Percentiles rank a stretch among this genome's conserved stretches.
phyloP scores from a whole-genome alignment of 2,329 filamentous ascomycete genomes.

The Ceratocystis cubensis region DNA sequence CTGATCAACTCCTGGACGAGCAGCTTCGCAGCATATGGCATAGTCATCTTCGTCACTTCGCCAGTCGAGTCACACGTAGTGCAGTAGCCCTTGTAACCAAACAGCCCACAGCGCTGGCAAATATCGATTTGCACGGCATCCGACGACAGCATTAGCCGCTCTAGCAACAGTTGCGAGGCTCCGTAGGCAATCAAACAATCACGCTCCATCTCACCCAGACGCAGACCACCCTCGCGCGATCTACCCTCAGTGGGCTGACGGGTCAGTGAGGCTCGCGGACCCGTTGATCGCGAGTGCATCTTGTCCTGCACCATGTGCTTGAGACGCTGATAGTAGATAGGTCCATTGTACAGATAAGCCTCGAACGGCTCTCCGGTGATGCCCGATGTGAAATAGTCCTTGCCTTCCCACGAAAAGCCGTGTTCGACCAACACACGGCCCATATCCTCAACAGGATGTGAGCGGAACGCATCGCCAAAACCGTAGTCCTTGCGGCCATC shows the following conservation, averaged over 20 bases:
- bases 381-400: slow-evolving; percentile 89
- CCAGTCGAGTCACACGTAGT: slow-evolving; percentile 79
- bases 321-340: slow-evolving; percentile 98
- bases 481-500: slow-evolving; percentile 81
- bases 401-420: slow-evolving; percentile 93
- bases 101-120: slow-evolving; percentile 85
- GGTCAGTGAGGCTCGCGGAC: slow-evolving; percentile 81
- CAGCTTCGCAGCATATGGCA: slow-evolving; percentile 95
- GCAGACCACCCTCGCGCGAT: slow-evolving; percentile 79
- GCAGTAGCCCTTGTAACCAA: slow-evolving; percentile 92
- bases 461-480: slow-evolving; percentile 64
- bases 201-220: slow-evolving; percentile 96
- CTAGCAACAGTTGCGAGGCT: slow-evolving; percentile 78
- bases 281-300: slow-evolving; percentile 90
- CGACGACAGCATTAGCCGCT: slow-evolving; percentile 86
- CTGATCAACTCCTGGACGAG: slow-evolving; percentile 90
- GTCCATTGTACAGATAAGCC: slow-evolving; percentile 95
- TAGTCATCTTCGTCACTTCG: slow-evolving; percentile 80
- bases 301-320: slow-evolving; percentile 99
- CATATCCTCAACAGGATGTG: slow-evolving; percentile 80
- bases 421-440: slow-evolving; percentile 69
- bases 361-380: slow-evolving; percentile 90
- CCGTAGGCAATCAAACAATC: slow-evolving; percentile 97
- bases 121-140: slow-evolving; percentile 88
- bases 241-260: slow-evolving; percentile 93